Base-by-base conservation (phyloP, 2,329 filamentous ascomycete genomes). In the Fusarium sp. region DNA sequence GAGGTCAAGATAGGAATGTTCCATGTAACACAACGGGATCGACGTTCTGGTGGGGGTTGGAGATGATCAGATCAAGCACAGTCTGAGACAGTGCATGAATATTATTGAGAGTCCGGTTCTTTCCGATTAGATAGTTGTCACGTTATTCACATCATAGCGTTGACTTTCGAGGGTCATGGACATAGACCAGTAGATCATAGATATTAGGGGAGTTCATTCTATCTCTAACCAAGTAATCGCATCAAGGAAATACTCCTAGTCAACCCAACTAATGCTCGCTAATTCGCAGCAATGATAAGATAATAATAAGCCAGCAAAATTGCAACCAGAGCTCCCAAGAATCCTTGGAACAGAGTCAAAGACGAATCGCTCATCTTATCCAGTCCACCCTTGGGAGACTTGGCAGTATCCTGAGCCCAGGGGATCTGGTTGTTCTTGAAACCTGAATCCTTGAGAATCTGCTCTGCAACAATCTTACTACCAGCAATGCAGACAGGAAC, bases 401-500 rank as follows among this genome's bases (percentile, higher is more conserved):
- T 67, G 3, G 42, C 31, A 3, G n/a, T 44, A 3, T 60, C 47
- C 18, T 63, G 36, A 10, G 24, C n/a, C 71, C 71, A 74, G 12
- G 71, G 71, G 5, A 74, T 72, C 22, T 74, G 58, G 7, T 59
- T 24, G 1, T 35, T 66, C 44, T 67, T 55, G 14, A 64, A 55
- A 0, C 71, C 71, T 0, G 49, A 60, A 2, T 72, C 58, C 17
- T 31, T 45, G 3, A 86, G 75, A 24, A 86, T 82, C 79, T 87
- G 84, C 74, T 86, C 84, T 2, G 82, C 75, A 17, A 84, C 85
- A 64, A 94, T 86, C 80, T 90, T 92, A 14, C 90, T 89, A 0
- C 92, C 92, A 0, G 92, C 92, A 15, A 94, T 82, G 33, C 91
- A 90, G 63, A 94, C 93, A 7, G 93, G 93, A 26, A 94, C 92